Conservation (phyloP, 2,329 filamentous ascomycete species). For the Colletotrichum coccodes region DNA sequence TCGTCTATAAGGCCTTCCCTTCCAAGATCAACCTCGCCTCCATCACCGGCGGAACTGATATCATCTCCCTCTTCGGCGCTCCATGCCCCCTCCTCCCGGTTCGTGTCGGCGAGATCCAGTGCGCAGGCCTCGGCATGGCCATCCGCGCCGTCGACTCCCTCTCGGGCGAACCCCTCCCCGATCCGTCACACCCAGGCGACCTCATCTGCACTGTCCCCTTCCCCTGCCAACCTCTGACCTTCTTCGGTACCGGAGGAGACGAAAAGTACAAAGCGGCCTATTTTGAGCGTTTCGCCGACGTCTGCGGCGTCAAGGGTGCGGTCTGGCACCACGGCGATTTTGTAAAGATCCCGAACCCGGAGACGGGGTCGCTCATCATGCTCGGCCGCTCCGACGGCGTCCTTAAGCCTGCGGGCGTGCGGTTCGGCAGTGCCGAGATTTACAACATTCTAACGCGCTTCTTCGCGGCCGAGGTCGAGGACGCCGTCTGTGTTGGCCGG, state of each 20-base stretch:
- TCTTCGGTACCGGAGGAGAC: slow-evolving; percentile 80
- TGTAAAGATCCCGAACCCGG: slow-evolving; percentile 71
- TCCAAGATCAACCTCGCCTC: slow-evolving; percentile 84
- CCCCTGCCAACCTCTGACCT: slow-evolving; percentile 89
- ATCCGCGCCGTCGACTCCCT: slow-evolving; percentile 68
- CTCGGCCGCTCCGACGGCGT: slow-evolving; percentile 92
- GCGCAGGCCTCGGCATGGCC: slow-evolving; percentile 83
- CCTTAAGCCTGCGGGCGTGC: slow-evolving; percentile 88
- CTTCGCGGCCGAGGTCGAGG: slow-evolving; percentile 81
- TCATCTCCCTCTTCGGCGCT: slow-evolving; percentile 92
- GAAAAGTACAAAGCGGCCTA: slow-evolving; percentile 86
- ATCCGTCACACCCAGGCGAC: slow-evolving; percentile 79
- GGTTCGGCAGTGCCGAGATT: slow-evolving; percentile 94
- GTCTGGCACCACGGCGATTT: slow-evolving; percentile 98
- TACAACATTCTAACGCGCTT: slow-evolving; percentile 92
- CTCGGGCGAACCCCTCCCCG: slow-evolving; percentile 62
- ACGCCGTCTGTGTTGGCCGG: slow-evolving; percentile 88
- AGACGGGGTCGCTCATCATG: slow-evolving; percentile 86
- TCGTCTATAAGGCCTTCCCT: slow-evolving; percentile 88
- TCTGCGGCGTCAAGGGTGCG: slow-evolving; percentile 48
- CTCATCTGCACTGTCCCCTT: slow-evolving; percentile 89
- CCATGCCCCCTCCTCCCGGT: slow-evolving; percentile 82
- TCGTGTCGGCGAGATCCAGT: slow-evolving; percentile 79
- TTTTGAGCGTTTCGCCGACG: slow-evolving; percentile 80
- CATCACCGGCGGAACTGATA: slow-evolving; percentile 96